phyloP scores from a whole-genome alignment of 1,284 basidiomycete genomes.

The Ustilago trichophora region DNA sequence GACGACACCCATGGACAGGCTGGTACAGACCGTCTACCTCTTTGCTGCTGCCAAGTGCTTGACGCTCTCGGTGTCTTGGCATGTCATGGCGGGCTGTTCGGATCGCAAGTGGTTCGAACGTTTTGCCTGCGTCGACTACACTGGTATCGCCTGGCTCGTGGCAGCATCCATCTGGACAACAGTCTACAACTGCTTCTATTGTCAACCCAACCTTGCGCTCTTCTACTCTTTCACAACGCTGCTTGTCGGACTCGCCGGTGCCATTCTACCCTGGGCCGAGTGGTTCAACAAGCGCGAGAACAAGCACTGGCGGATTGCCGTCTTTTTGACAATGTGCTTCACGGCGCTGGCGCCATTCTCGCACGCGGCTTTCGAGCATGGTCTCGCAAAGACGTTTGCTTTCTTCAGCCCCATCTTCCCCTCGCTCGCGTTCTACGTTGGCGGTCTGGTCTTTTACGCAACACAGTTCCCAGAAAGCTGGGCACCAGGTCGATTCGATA shows the following conservation, averaged over 20 bases:
- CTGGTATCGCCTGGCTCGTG: conserved; percentile 65
- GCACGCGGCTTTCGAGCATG: conserved; percentile 61
- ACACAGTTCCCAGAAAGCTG: conserved; percentile 61
- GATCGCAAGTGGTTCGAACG: conserved; percentile 61
- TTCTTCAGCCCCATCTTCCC: conserved; percentile 64
- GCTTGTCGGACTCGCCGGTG: conserved; percentile 55
- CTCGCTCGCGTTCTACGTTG: conserved; percentile 55
- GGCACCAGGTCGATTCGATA: conserved; percentile 61
- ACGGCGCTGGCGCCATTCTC: conserved; percentile 60
- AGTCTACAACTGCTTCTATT: conserved; percentile 66
- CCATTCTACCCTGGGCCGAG: conserved; percentile 62
- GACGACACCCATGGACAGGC: conserved; percentile 62
- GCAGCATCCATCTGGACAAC: conserved; percentile 63
- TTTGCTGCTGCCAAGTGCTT: conserved; percentile 64
- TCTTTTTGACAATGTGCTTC: conserved; percentile 63
- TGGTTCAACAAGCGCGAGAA: conserved; percentile 64
- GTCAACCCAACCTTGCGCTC: conserved; percentile 63
- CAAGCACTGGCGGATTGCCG: conserved; percentile 57
- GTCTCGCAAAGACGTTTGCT: conserved; percentile 46
- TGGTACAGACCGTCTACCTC: conserved; percentile 64
- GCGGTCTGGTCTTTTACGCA: conserved; percentile 61
- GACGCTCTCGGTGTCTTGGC: conserved; percentile 61
- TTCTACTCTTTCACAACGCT: conserved; percentile 59
- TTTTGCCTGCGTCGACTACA: conserved; percentile 65
- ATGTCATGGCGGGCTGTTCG: conserved; percentile 65